A percentile compares a stretch with the other conserved stretches of the same genome.
These are phyloP conservation scores for Artemisia annua DNA, from an alignment of 129 eudicot genomes.

Conservation along the genomic window DNA sequence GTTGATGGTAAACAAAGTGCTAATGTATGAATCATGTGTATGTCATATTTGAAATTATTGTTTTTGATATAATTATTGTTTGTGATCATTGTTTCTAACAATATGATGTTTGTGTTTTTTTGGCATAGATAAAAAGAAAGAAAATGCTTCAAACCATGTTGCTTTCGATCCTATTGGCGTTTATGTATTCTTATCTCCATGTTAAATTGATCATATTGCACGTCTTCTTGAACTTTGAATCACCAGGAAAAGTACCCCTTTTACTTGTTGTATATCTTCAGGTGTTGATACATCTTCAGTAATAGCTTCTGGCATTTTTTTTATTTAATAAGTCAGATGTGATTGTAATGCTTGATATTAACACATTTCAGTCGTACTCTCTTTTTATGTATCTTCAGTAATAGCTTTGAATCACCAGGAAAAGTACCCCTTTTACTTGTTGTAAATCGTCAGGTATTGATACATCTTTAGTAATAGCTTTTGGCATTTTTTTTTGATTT, in stretches of 20 bases:
- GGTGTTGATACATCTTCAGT: constrained; percentile 38
- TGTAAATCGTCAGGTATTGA: too few species aligned
- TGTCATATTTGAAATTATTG: not conserved
- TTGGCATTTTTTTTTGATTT: too few species aligned
- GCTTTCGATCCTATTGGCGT: constrained; percentile 85
- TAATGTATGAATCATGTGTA: not conserved
- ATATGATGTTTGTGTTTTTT: constrained; percentile 20
- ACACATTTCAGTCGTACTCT: not conserved
- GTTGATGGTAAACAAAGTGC: not conserved
- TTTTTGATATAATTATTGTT: not conserved
- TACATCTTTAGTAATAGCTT: too few species aligned
- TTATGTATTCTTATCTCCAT: constrained; percentile 79
- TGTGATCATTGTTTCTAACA: not conserved
- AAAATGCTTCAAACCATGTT: constrained; percentile 58
- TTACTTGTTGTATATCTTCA: constrained; percentile 90
- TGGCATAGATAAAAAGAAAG: constrained; percentile 92
- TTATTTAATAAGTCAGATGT: constrained; percentile 9
- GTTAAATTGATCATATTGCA: constrained; percentile 81
- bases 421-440: too few species aligned
- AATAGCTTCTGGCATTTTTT: not conserved
- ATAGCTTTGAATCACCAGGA: too few species aligned
- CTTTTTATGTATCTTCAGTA: not conserved
- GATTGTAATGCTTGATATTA: not conserved
- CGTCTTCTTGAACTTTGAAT: constrained; percentile 76
- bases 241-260: constrained; percentile 65